phyloP scores from a whole-genome alignment of 2,329 filamentous ascomycete genomes.

The Penicillium sp. region DNA sequence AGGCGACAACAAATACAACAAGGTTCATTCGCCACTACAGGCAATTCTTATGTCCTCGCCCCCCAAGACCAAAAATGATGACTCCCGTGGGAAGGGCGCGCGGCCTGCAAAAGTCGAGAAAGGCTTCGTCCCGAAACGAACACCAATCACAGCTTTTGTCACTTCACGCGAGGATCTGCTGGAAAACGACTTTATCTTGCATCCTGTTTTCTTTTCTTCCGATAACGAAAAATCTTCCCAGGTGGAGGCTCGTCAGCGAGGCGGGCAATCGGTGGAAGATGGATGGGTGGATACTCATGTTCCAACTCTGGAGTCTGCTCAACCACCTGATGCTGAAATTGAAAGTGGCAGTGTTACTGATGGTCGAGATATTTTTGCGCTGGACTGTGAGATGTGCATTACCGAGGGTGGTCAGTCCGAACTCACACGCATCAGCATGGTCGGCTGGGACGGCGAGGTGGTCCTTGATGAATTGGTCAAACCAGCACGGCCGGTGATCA shows the following conservation, averaged over 20 bases:
- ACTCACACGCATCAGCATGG: conserved; percentile 82
- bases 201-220: conserved; percentile 70
- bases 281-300: conserved; percentile 86
- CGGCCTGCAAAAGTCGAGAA: conserved; percentile 63
- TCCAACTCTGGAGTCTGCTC: conserved; percentile 63
- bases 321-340: conserved; percentile 67
- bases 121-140: conserved; percentile 71
- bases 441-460: conserved; percentile 80
- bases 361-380: conserved; percentile 72
- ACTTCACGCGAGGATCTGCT: conserved; percentile 70
- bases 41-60: conserved; percentile 76
- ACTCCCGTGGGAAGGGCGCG: conserved; percentile 48
- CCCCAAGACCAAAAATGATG: conserved; percentile 67
- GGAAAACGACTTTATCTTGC: conserved; percentile 80
- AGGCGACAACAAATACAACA: conserved; percentile 76
- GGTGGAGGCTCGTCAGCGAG: conserved; percentile 53
- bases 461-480: conserved; percentile 91
- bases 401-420: conserved; percentile 77
- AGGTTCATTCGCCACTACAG: conserved; percentile 82
- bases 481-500: conserved; percentile 79
- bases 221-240: conserved; percentile 56
- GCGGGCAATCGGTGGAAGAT: conserved; percentile 51
- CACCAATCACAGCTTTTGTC: conserved; percentile 78
- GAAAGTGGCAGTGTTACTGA: conserved; percentile 80
- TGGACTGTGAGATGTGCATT: conserved; percentile 98